Base-by-base conservation (phyloP, 2,329 filamentous ascomycete species). In the Drechslerella coelobrocha region DNA sequence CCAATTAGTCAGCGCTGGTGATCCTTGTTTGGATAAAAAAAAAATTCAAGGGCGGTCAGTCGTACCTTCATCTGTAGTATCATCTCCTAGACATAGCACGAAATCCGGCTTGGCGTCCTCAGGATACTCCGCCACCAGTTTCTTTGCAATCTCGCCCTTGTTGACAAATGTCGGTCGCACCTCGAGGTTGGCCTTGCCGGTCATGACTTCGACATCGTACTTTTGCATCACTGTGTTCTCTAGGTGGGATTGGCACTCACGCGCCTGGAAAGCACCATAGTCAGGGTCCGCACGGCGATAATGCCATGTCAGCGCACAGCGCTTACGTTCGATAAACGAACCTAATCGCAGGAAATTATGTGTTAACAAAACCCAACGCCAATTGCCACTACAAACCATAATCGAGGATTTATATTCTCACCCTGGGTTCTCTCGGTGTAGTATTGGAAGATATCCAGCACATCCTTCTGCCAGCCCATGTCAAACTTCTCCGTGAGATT, bases 91-190 rank as follows among this genome's bases (percentile, higher is more conserved):
- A 79, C 94, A 99, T 55, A 97, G 83, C 9, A 95, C 87, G 77
- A 97, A 97, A 75, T 93, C 91, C 0, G 92, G 85, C 57, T 85
- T 84, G 54, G 86, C 80, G 3, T 77, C 76, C 3, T 76, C 75
- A 52, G 80, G 82, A 79, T 95, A 95, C 51, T 87, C 87, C 21
- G 85, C 81, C 37, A 97, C 87, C 17, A 99, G 84, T 4, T 88
- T 87, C 81, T 91, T 92, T 14, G 88, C 90, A 73, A 97, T 97
- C 79, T 95, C 92, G 27, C 94, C 94, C 82, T 99, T 99, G 84
- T 97, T 97, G 81, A 99, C 92, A 77, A 96, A 96, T 0, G 88
- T 92, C 26, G 93, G 93, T n/a, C 94, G 88, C 29, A 97, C 93
- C 80, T 99, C 94, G 24, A 99, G 83, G 78, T 97, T 97, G 72